Percentiles rank a stretch among this genome's conserved stretches.
phyloP scores from a whole-genome alignment of 2,329 filamentous ascomycete genomes.

The Clarireedia monteithiana region DNA sequence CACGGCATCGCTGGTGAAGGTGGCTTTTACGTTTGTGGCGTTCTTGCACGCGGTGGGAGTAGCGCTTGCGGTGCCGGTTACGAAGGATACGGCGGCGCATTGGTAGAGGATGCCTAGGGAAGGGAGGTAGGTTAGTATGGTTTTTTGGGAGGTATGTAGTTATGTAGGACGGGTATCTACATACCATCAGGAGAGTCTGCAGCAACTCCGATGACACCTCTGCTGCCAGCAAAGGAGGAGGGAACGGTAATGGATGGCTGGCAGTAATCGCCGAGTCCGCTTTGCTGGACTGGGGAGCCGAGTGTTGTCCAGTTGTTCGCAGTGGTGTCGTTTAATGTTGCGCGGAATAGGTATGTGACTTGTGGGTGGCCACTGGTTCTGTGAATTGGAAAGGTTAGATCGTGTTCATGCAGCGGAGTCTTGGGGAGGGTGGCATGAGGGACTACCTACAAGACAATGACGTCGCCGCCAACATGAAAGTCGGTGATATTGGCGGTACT shows the following conservation, averaged over 20 bases:
- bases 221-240: constrained; percentile 43
- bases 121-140: not conserved
- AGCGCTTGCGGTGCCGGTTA: constrained; percentile 32
- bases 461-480: constrained; percentile 51
- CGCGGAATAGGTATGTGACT: constrained; percentile 50
- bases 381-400: constrained; percentile 18
- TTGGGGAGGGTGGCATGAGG: not conserved
- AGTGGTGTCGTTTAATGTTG: constrained; percentile 38
- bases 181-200: constrained; percentile 46
- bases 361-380: constrained; percentile 41
- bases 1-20: constrained; percentile 10
- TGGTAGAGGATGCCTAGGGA: constrained; percentile 23
- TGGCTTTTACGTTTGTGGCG: constrained; percentile 28
- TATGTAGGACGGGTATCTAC: not conserved
- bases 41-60: constrained; percentile 33
- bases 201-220: constrained; percentile 46
- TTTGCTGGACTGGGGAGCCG: constrained; percentile 46
- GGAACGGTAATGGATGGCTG: constrained; percentile 41
- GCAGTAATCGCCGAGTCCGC: constrained; percentile 47
- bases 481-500: constrained; percentile 44
- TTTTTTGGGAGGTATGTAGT: not conserved
- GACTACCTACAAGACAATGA: constrained; percentile 32
- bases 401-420: not conserved
- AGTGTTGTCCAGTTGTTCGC: constrained; percentile 45
- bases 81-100: constrained; percentile 50